phyloP scores from a whole-genome alignment of 2,329 filamentous ascomycete species.

The Fulvia fulva region DNA sequence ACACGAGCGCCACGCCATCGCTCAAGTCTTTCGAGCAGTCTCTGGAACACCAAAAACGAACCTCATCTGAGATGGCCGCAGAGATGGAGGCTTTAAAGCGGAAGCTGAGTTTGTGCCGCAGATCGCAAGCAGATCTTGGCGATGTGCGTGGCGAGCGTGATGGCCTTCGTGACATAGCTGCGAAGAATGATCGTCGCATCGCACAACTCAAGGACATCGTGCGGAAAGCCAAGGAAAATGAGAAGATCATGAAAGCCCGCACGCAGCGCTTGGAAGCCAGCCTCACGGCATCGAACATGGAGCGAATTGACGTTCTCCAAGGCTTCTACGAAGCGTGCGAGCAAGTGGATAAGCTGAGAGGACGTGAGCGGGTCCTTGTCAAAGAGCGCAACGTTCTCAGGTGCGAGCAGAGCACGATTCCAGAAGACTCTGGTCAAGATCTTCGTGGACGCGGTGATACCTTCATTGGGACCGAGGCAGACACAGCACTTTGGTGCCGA shows the following conservation, averaged over 20 bases:
- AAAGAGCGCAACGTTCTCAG: constrained; percentile 8
- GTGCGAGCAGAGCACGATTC: constrained; percentile 2
- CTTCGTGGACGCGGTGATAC: too few relatives aligned
- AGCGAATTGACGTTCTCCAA: constrained; percentile 38
- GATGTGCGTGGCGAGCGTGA: constrained; percentile 38
- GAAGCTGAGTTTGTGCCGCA: constrained; percentile 34
- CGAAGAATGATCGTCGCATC: constrained; percentile 36
- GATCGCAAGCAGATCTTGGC: constrained; percentile 33
- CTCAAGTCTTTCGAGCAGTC: constrained; percentile 22
- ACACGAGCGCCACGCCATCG: constrained; percentile 18
- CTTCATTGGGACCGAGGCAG: too few relatives aligned
- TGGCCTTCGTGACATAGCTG: constrained; percentile 35
- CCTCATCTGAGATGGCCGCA: constrained; percentile 26
- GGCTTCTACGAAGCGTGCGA: constrained; percentile 34
- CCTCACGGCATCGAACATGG: constrained; percentile 39
- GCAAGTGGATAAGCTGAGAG: constrained; percentile 32
- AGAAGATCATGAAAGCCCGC: constrained; percentile 36
- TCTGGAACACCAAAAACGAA: constrained; percentile 29
- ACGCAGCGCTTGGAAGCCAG: constrained; percentile 38
- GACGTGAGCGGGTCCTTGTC: constrained; percentile 28
- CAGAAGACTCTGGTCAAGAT: constrained; percentile 5
- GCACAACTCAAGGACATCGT: constrained; percentile 39
- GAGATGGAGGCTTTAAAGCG: constrained; percentile 39
- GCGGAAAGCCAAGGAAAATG: constrained; percentile 36
- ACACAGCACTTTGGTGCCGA: too few relatives aligned